Conservation (phyloP, 257 asterid species). For the Solanum boliviense region DNA sequence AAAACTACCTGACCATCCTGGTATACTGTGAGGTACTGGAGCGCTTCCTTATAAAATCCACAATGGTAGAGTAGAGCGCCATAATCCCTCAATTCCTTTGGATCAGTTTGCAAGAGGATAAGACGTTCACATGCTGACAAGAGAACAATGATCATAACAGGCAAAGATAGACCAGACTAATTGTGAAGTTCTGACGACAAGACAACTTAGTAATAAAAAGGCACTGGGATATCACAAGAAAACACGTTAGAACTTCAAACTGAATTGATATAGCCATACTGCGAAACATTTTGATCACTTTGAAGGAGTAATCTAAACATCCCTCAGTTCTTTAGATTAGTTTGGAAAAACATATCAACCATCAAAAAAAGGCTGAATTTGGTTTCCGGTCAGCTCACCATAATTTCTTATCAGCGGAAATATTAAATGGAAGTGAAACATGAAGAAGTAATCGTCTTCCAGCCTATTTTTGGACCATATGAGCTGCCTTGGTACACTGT, state of each 20-base stretch:
- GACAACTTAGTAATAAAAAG: neutral
- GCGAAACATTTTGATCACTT: neutral
- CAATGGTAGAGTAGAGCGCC: slow-evolving; percentile 71
- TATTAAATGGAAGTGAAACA: neutral
- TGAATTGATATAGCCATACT: neutral
- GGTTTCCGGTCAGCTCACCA: neutral
- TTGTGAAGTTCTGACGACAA: neutral
- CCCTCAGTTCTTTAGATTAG: neutral
- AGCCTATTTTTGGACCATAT: neutral
- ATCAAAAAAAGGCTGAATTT: neutral
- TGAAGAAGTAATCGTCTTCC: neutral
- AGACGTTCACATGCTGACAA: slow-evolving; percentile 80
- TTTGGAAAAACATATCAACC: neutral
- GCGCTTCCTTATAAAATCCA: slow-evolving; percentile 62
- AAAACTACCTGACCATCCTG: slow-evolving; percentile 41
- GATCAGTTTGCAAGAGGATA: slow-evolving; percentile 49
- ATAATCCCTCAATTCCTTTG: slow-evolving; percentile 62
- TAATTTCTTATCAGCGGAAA: neutral
- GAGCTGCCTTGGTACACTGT: neutral
- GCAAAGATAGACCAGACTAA: neutral
- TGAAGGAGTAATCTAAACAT: neutral
- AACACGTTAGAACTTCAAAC: neutral
- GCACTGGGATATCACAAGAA: neutral
- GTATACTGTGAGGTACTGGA: slow-evolving; percentile 44
- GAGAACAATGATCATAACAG: slow-evolving; percentile 1